Evolutionary conservation across 352 stramenopile genomes (phyloP), one percentile per base, ranked within the genome.

Genomic region (Globisporangium paddicum): DNA sequence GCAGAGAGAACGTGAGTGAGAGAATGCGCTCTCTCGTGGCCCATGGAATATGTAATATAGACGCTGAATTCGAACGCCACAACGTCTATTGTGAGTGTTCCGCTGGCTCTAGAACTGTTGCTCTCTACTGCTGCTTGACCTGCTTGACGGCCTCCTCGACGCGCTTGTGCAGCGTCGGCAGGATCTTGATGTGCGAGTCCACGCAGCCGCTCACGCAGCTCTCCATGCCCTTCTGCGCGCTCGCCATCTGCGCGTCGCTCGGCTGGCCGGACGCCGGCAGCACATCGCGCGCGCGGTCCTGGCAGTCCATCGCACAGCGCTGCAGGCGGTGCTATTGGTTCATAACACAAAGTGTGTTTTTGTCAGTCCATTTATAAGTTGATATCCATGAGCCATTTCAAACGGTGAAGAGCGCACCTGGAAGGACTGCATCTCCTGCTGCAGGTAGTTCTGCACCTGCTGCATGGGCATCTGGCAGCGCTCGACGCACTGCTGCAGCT

Each of bases 381-480:
- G 10, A 13, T 38, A 13, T 38, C 34, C 16, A 14, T 14, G 34
- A 38, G 34, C 19, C 19, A 48, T 25, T 3, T 23, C 49, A 23
- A 1, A 55, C 16, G 37, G 13, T 16, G 13, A 19, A 44, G 13
- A 30, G 13, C 63, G 8, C 45, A 79, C 71, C 64, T 88, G 86
- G 70, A 95, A 95, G 49, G 70, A 77, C 63, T 91, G 77, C 69
- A 95, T 79, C 69, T 95, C 86, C 42, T 85, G 71, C 67, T 91
- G 83, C 67, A 95, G 62, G 60, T 91, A 89, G 66, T 86, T 73
- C 63, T 95, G 83, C 37, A 93, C 64, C 64, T 94, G 84, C 66
- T 93, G 79, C 72, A 87, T 88, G 1, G 86, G 86, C 71, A 86
- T 78, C 63, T 95, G 86, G 59, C 86, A 95, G 49, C 83, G 83